phyloP scores from a whole-genome alignment of 1,284 basidiomycete species.

The Sanghuangporus sanghuang region DNA sequence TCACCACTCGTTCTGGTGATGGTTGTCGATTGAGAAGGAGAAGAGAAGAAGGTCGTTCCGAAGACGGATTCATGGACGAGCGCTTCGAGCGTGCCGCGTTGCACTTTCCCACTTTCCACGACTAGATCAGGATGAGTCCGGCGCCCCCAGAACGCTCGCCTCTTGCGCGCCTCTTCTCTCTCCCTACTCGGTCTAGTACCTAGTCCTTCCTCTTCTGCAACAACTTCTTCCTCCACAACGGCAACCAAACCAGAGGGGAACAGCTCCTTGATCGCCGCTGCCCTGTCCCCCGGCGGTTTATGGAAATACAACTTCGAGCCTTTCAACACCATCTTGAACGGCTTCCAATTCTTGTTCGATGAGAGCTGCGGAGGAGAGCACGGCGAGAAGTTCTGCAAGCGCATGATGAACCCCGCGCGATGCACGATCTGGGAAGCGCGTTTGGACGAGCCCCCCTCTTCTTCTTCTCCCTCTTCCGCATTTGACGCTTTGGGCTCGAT shows the following conservation, averaged over 20 bases:
- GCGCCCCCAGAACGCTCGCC: slow-evolving; percentile 74
- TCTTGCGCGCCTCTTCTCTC: slow-evolving; percentile 40
- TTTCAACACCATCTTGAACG: slow-evolving; percentile 74
- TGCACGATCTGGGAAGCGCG: slow-evolving; percentile 75
- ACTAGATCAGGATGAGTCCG: slow-evolving; percentile 67
- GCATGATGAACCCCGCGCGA: slow-evolving; percentile 69
- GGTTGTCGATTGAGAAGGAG: slow-evolving; percentile 11
- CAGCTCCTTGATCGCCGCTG: slow-evolving; percentile 58
- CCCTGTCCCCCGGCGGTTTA: slow-evolving; percentile 69
- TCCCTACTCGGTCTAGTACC: slow-evolving; percentile 23
- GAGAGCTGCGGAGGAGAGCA: slow-evolving; percentile 27
- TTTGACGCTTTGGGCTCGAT: slow-evolving; percentile 32
- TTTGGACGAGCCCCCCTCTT: slow-evolving; percentile 30
- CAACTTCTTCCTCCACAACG: slow-evolving; percentile 46
- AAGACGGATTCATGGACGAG: slow-evolving; percentile 76
- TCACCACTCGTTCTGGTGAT: background rate
- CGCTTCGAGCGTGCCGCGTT: slow-evolving; percentile 68
- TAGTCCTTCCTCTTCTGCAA: slow-evolving; percentile 26
- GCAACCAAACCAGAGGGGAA: slow-evolving; percentile 63
- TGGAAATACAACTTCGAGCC: slow-evolving; percentile 80
- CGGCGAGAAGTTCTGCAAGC: slow-evolving; percentile 47
- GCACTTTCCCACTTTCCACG: slow-evolving; percentile 37
- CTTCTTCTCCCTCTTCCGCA: slow-evolving; percentile 17
- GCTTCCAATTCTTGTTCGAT: slow-evolving; percentile 68
- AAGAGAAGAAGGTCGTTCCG: slow-evolving; percentile 51